Base-by-base conservation (phyloP, 164 flowering plant species). In the Umbellularia californica region DNA sequence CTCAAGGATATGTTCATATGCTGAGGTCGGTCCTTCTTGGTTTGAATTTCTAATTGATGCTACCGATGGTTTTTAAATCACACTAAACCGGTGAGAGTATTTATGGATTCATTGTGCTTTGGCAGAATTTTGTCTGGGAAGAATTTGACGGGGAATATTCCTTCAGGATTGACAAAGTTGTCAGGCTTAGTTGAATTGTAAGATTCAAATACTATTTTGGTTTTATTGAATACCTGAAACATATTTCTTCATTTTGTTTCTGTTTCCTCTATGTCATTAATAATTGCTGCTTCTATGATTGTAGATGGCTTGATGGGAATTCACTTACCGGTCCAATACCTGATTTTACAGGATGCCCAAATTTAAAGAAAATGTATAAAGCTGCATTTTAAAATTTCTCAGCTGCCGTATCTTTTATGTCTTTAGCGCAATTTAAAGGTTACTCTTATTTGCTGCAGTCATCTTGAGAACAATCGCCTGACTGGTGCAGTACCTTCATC, bases 231-330 rank as follows among this genome's bases (percentile, higher is more conserved):
- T 28, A 67, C 69, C 28, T 20, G n/a, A 58, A 41, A 55, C 60
- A 55, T 27, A 41, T 41, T 41, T 41, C 64, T 25, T 25, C 19
- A 12, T 65, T 63, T 30, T 58, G 69, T 65, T 30, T 71, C 65
- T 27, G 25, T 20, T 65, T 51, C 19, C 24, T 17, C 35, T 24
- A 20, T 71, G 15, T 60, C 65, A 33, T 74, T 12, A 23, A 19
- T 74, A 27, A 52, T 70, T 19, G 7, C 55, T 74, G 12, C 28
- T 77, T 35, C 79, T 72, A 19, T 79, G 70, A 15, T 78, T 85
- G 77, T 87, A 96, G 99, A 75, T 88, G 95, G 95, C 97, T 96
- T 75, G 92, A 91, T 82, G 92, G 90, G 28, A 96, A 96, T 80
- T 87, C 88, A 58, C 80, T 96, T 73, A 85, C 79, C 73, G 99